Conservation (phyloP, 148 eudicot genomes). For the Persicaria tinctoria region DNA sequence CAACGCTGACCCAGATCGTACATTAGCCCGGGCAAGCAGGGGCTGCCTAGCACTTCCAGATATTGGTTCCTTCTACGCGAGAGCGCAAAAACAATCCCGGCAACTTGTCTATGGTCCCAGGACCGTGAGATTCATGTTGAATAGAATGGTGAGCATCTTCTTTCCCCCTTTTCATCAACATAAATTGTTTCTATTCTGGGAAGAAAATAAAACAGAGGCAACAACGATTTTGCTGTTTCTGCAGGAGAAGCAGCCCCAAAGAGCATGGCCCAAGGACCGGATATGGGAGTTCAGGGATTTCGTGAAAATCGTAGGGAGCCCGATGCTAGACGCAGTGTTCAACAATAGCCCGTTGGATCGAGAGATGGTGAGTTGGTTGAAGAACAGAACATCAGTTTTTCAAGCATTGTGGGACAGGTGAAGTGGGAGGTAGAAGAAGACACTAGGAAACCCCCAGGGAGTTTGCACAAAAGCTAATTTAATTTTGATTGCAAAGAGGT, state of each 20-base stretch:
- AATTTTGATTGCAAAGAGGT: slow-evolving; percentile 5
- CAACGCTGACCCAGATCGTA: slow-evolving; percentile 71
- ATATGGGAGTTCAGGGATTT: slow-evolving; percentile 76
- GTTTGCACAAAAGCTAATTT: slow-evolving; percentile 16
- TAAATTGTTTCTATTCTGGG: neutral
- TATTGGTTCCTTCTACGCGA: slow-evolving; percentile 78
- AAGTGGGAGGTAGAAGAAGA: neutral
- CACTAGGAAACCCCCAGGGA: neutral
- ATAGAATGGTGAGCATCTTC: slow-evolving; percentile 64
- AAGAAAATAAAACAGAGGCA: too few species aligned
- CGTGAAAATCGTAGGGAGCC: slow-evolving; percentile 68
- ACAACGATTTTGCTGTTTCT: neutral
- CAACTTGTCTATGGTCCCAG: slow-evolving; percentile 77
- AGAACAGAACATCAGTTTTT: slow-evolving; percentile 74
- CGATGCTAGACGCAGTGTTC: slow-evolving; percentile 83
- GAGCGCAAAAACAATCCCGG: slow-evolving; percentile 63
- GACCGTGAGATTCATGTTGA: slow-evolving; percentile 64
- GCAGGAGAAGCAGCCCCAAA: slow-evolving; percentile 89
- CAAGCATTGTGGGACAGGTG: slow-evolving; percentile 81
- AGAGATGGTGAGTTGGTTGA: slow-evolving; percentile 86
- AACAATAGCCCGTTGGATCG: slow-evolving; percentile 48
- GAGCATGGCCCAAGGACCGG: slow-evolving; percentile 79
- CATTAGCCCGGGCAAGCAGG: slow-evolving; percentile 56
- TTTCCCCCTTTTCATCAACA: neutral
- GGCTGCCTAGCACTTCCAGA: slow-evolving; percentile 93